A percentile compares a stretch with the other conserved stretches of the same genome.
Conservation (phyloP, 345 rosid species). For the Crucihimalaya himalaica region DNA sequence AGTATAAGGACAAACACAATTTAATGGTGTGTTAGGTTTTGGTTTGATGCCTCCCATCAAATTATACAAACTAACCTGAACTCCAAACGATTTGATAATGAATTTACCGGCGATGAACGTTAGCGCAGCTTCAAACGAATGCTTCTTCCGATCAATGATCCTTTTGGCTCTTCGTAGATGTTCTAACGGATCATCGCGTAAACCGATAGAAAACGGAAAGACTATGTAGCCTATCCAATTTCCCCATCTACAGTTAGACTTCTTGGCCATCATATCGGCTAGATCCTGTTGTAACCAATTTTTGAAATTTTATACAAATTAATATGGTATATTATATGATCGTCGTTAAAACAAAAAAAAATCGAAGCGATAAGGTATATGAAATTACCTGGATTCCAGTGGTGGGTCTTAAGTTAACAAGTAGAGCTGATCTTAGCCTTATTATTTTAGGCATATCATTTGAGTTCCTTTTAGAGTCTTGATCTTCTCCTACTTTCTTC, state of each 20-base stretch:
- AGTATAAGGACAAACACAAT: neutral
- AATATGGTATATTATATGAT: no score
- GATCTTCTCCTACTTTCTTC: slow-evolving; percentile 36
- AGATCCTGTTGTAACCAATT: slow-evolving; percentile 38
- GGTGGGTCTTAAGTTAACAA: slow-evolving; percentile 58
- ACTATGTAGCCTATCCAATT: slow-evolving; percentile 58
- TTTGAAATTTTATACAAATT: neutral
- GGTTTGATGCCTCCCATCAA: neutral
- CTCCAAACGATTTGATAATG: slow-evolving; percentile 41
- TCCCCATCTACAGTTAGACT: slow-evolving; percentile 54
- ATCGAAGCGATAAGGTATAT: neutral
- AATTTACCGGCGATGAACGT: slow-evolving; percentile 29
- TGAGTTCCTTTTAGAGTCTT: slow-evolving; percentile 23
- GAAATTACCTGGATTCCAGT: slow-evolving; percentile 56
- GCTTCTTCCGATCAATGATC: slow-evolving; percentile 53
- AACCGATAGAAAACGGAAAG: slow-evolving; percentile 51
- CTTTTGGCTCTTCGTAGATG: slow-evolving; percentile 52
- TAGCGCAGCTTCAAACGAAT: slow-evolving; percentile 50
- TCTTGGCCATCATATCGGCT: slow-evolving; percentile 56
- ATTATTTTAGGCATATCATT: slow-evolving; percentile 41
- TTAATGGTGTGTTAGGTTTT: neutral
- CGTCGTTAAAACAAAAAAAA: neutral
- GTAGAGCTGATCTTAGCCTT: slow-evolving; percentile 52
- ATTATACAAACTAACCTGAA: slow-evolving; percentile 38
- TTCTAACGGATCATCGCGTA: slow-evolving; percentile 51